Conservation (phyloP, 352 stramenopile species). For the Pythium inflatum region DNA sequence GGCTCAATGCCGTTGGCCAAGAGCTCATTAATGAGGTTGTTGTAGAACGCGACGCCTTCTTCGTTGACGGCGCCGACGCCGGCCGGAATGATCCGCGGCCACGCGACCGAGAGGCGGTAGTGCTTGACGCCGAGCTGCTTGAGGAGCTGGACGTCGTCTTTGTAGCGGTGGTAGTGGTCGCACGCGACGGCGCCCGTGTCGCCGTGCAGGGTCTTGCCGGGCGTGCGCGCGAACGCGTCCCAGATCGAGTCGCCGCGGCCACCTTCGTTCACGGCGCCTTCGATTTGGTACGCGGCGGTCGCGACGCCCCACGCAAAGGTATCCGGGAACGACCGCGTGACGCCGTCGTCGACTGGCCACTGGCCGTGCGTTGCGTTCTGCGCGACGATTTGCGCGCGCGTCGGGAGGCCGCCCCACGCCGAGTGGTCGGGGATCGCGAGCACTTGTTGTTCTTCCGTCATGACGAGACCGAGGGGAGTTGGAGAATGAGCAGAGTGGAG, state of each 20-base stretch:
- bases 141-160: slow-evolving; percentile 93
- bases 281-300: slow-evolving; percentile 93
- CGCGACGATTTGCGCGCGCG: neutral
- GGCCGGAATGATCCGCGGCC: slow-evolving; percentile 84
- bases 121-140: slow-evolving; percentile 84
- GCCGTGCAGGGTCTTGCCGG: slow-evolving; percentile 29
- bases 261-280: slow-evolving; percentile 86
- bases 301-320: slow-evolving; percentile 87
- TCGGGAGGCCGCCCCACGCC: neutral
- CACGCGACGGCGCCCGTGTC: slow-evolving; percentile 80
- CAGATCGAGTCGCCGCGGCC: slow-evolving; percentile 90
- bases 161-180: slow-evolving; percentile 93
- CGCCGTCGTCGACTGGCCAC: neutral
- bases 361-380: neutral
- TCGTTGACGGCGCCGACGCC: slow-evolving; percentile 69
- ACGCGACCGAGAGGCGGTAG: slow-evolving; percentile 95
- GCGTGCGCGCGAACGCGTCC: slow-evolving; percentile 47
- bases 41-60: slow-evolving; percentile 91
- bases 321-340: slow-evolving; percentile 41
- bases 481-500: neutral
- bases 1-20: slow-evolving; percentile 73
- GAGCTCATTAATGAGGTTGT: slow-evolving; percentile 88
- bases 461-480: neutral
- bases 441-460: neutral
- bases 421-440: neutral